A percentile compares a stretch with the other conserved stretches of the same genome.
phyloP scores from a whole-genome alignment of 495 filamentous ascomycete genomes.

The Xylaria bambusicola region DNA sequence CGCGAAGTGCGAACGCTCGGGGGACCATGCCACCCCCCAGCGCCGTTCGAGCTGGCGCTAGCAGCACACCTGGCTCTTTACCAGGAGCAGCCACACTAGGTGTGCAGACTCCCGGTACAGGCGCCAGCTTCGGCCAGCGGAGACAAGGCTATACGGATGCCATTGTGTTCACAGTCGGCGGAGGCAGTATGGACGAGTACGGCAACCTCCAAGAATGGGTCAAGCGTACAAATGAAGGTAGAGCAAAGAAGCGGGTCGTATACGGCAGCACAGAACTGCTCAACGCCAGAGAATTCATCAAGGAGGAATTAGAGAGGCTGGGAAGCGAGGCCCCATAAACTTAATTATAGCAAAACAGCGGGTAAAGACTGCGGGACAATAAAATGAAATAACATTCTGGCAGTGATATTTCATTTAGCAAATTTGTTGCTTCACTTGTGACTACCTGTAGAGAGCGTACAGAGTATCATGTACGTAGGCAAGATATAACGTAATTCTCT shows the following conservation, averaged over 20 bases:
- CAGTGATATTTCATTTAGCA: too few species aligned
- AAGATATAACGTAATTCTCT: too few species aligned
- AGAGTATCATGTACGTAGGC: too few species aligned
- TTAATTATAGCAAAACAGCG: too few species aligned
- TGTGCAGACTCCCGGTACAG: constrained; percentile 60
- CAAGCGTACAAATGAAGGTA: constrained; percentile 63
- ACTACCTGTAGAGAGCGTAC: too few species aligned
- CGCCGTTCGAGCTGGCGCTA: constrained; percentile 48
- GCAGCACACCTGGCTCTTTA: constrained; percentile 42
- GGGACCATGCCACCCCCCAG: constrained; percentile 85
- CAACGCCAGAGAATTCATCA: constrained; percentile 85
- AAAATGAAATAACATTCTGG: too few species aligned
- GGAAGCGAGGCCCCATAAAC: constrained; percentile 55
- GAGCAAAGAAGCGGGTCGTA: constrained; percentile 72
- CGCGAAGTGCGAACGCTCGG: constrained; percentile 85
- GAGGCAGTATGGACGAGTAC: constrained; percentile 98
- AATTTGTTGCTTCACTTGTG: too few species aligned
- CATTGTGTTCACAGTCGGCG: constrained; percentile 94
- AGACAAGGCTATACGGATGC: constrained; percentile 94
- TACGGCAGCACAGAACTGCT: constrained; percentile 96
- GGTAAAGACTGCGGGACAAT: too few species aligned
- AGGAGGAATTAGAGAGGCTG: constrained; percentile 74
- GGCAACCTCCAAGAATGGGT: constrained; percentile 98
- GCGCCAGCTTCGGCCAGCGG: constrained; percentile 89
- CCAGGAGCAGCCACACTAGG: constrained; percentile 46